Evolutionary conservation across 352 stramenopile species (phyloP).

Genomic region (Phytophthora macrochlamydospora): DNA sequence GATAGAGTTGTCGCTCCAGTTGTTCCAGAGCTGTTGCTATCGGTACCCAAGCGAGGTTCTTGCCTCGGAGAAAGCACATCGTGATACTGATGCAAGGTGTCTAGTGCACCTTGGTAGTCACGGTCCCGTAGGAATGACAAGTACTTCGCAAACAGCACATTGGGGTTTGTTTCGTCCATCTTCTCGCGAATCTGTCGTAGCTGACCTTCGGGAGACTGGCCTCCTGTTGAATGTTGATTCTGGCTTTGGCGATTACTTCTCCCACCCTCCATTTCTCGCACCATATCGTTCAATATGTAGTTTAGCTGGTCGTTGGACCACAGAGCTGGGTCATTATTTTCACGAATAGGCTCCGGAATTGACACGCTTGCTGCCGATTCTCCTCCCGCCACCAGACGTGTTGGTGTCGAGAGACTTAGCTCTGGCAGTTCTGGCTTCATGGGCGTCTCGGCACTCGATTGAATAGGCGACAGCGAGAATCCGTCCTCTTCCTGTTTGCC

Average conservation of each 20-base stretch:
- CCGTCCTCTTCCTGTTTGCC: slow-evolving; percentile 30
- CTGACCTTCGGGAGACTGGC: slow-evolving; percentile 19
- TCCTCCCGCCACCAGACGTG: slow-evolving; percentile 7
- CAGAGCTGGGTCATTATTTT: slow-evolving; percentile 33
- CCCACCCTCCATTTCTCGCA: slow-evolving; percentile 31
- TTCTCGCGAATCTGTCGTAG: slow-evolving; percentile 24
- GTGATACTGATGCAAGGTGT: slow-evolving; percentile 94
- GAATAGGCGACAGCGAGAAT: slow-evolving; percentile 41
- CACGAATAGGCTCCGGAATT: slow-evolving; percentile 16
- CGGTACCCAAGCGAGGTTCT: slow-evolving; percentile 17
- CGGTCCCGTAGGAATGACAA: slow-evolving; percentile 80
- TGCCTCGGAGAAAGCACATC: slow-evolving; percentile 83
- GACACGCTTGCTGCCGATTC: slow-evolving; percentile 16
- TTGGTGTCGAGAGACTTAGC: slow-evolving; percentile 20
- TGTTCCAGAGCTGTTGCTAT: slow-evolving; percentile 17
- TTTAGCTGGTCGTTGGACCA: slow-evolving; percentile 69
- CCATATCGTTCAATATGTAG: slow-evolving; percentile 60
- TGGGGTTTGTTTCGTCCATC: slow-evolving; percentile 43
- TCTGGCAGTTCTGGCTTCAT: slow-evolving; percentile 8
- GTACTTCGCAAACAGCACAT: slow-evolving; percentile 87
- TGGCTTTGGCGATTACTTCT: slow-evolving; percentile 2
- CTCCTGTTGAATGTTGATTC: not conserved
- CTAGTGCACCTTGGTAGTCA: slow-evolving; percentile 87
- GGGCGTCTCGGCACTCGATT: slow-evolving; percentile 15
- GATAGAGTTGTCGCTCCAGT: slow-evolving; percentile 1